Conservation (phyloP, 1,139 yeast species). For the Taiozyma sp. region DNA sequence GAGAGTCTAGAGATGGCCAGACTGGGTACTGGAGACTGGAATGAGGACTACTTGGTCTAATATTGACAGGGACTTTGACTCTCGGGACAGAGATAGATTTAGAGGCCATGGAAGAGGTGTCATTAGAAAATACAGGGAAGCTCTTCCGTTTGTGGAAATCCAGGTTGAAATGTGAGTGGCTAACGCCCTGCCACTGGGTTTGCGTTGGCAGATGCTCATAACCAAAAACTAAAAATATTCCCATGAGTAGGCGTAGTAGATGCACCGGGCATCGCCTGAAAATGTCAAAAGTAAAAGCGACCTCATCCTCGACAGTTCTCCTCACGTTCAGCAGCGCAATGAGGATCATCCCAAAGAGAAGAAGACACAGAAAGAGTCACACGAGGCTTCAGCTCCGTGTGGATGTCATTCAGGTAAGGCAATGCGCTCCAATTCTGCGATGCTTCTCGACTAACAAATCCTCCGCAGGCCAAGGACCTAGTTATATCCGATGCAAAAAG, state of each 20-base stretch:
- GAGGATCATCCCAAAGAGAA: conserved; percentile 11
- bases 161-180: no score
- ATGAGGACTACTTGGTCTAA: not conserved
- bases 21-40: no score
- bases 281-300: conserved; percentile 2
- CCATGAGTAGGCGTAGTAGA: no score
- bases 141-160: no score
- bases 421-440: no score
- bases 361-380: conserved; percentile 5
- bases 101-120: no score
- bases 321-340: conserved; percentile 1
- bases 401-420: conserved; percentile 15
- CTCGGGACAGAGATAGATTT: not conserved
- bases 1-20: not conserved
- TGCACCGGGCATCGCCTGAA: not conserved
- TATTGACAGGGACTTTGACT: not conserved
- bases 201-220: no score
- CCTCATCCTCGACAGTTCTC: conserved; percentile 2
- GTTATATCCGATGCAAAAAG: conserved; percentile 11
- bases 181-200: no score
- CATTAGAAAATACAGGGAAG: no score
- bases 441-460: not conserved
- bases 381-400: conserved; percentile 13
- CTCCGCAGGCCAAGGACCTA: conserved; percentile 13
- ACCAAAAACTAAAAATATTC: no score